Percentiles rank a stretch among this genome's conserved stretches.
phyloP scores from a whole-genome alignment of 2,329 filamentous ascomycete species.

The Arachnomyces sp. region DNA sequence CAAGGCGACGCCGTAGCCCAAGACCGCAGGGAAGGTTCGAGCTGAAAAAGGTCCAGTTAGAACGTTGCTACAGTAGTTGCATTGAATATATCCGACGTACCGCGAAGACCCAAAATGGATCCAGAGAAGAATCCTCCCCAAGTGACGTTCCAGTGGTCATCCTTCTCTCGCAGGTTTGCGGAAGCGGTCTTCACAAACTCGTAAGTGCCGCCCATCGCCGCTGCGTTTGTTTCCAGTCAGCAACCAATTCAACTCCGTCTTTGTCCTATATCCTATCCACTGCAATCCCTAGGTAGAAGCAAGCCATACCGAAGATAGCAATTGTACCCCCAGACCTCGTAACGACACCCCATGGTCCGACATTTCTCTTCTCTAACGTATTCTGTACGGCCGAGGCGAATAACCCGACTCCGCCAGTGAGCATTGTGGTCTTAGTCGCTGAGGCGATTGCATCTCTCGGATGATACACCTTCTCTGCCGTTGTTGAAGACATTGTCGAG shows the following conservation, averaged over 20 bases:
- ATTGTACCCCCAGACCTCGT: slow-evolving; percentile 70
- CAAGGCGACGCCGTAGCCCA: slow-evolving; percentile 59
- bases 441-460: slow-evolving; percentile 67
- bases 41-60: slow-evolving; percentile 29
- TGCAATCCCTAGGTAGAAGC: background rate
- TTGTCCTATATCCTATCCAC: background rate
- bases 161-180: slow-evolving; percentile 77
- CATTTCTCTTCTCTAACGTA: slow-evolving; percentile 72
- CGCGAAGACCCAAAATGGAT: slow-evolving; percentile 60
- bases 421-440: slow-evolving; percentile 55
- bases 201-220: slow-evolving; percentile 66
- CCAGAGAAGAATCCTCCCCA: slow-evolving; percentile 73
- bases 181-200: slow-evolving; percentile 68
- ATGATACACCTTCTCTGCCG: slow-evolving; percentile 52
- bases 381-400: slow-evolving; percentile 76
- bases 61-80: background rate
- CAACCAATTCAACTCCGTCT: slow-evolving; percentile 3
- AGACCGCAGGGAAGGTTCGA: slow-evolving; percentile 60
- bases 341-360: slow-evolving; percentile 73
- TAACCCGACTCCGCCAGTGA: slow-evolving; percentile 62
- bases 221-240: slow-evolving; percentile 36
- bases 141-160: slow-evolving; percentile 68
- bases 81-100: slow-evolving; percentile 41
- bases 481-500: slow-evolving; percentile 42
- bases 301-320: slow-evolving; percentile 53